phyloP scores from a whole-genome alignment of 129 eudicot genomes.

The Flaveria brownii region DNA sequence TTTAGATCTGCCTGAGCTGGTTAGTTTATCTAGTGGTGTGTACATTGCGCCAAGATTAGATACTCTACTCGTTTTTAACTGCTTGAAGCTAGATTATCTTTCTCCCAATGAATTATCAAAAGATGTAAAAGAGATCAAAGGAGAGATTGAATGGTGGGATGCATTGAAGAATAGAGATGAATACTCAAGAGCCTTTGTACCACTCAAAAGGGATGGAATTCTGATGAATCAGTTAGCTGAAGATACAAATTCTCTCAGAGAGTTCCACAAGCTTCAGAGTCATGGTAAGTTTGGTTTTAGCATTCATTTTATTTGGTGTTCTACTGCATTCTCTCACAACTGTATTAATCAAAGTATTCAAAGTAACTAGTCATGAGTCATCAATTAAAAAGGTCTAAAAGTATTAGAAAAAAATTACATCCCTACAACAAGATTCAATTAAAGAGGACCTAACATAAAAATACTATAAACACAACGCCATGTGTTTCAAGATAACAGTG shows the following conservation, averaged over 20 bases:
- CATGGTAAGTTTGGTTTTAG: constrained; percentile 11
- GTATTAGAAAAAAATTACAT: not conserved
- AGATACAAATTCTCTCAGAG: constrained; percentile 27
- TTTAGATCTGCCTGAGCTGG: constrained; percentile 30
- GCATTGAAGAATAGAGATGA: constrained; percentile 2
- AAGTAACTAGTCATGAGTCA: not conserved
- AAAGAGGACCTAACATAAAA: not conserved
- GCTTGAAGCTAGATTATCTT: constrained; percentile 31
- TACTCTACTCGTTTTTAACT: constrained; percentile 32
- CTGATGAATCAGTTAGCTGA: constrained; percentile 24
- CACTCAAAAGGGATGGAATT: constrained; percentile 21
- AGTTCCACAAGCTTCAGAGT: not conserved
- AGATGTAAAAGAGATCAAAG: not conserved
- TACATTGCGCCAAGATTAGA: constrained; percentile 26
- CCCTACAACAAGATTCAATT: not conserved
- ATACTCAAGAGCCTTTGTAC: constrained; percentile 6
- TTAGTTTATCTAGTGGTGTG: constrained; percentile 20
- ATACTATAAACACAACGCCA: not conserved
- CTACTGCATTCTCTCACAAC: not conserved
- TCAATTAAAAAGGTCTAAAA: not conserved
- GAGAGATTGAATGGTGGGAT: constrained; percentile 29
- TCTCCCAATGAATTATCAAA: constrained; percentile 12
- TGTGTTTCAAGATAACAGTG: not conserved
- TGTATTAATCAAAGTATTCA: not conserved
- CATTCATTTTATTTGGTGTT: not conserved